phyloP scores from a whole-genome alignment of 352 stramenopile species.

The Phytophthora pseudosyringae region DNA sequence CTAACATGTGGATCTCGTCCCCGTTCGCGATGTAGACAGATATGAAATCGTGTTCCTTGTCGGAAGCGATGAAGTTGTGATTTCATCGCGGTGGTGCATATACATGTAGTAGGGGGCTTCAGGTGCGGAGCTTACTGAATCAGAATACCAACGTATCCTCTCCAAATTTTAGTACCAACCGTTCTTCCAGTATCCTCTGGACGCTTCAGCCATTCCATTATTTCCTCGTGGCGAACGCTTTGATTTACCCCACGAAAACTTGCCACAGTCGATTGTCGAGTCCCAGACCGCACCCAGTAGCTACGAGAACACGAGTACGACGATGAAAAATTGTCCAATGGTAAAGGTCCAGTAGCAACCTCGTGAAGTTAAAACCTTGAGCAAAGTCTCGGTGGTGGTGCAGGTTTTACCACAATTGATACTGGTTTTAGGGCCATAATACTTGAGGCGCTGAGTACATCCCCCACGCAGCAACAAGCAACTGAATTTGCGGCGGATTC shows the following conservation, averaged over 20 bases:
- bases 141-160: conserved; percentile 34
- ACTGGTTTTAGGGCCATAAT: not conserved
- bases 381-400: not conserved
- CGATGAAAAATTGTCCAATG: conserved; percentile 39
- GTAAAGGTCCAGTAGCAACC: conserved; percentile 9
- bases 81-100: too few species aligned
- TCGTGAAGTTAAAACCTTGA: not conserved
- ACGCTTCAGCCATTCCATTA: conserved; percentile 24
- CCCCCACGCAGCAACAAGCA: not conserved
- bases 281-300: conserved; percentile 43
- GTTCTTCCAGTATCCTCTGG: conserved; percentile 28
- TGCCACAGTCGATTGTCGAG: conserved; percentile 3
- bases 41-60: conserved; percentile 1
- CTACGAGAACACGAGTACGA: conserved; percentile 40
- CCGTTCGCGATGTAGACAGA: conserved; percentile 17
- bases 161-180: conserved; percentile 38
- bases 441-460: conserved; percentile 1
- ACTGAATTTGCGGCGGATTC: not conserved
- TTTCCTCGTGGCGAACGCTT: conserved; percentile 13
- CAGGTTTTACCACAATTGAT: not conserved
- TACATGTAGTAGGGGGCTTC: conserved; percentile 32
- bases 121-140: conserved; percentile 26
- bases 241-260: conserved; percentile 25
- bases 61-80: conserved; percentile 22
- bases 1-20: not conserved